Conservation (phyloP, 495 filamentous ascomycete genomes). For the Neurospora tetrasperma region DNA sequence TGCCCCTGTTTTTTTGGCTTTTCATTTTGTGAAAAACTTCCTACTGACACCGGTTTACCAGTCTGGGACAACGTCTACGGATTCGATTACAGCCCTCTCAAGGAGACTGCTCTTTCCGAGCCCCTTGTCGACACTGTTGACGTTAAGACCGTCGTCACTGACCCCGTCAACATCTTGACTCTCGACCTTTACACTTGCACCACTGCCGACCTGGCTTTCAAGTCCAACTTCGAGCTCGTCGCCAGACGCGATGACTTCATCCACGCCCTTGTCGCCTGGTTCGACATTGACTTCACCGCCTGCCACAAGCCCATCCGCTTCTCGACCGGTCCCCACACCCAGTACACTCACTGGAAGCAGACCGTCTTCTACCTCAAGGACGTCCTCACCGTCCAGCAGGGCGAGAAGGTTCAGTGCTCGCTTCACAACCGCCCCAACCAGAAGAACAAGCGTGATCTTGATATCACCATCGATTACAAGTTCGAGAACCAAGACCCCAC, state of each 20-base stretch:
- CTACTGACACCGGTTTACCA: constrained; percentile 23
- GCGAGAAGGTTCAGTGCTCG: constrained; percentile 59
- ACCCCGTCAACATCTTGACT: constrained; percentile 54
- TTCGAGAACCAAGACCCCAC: constrained; percentile 63
- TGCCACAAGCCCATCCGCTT: constrained; percentile 83
- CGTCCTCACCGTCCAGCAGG: constrained; percentile 71
- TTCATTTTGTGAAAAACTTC: neutral
- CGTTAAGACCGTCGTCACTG: constrained; percentile 65
- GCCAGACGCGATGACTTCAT: constrained; percentile 79
- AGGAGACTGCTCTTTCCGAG: constrained; percentile 59
- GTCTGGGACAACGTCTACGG: constrained; percentile 81
- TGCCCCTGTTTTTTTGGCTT: neutral
- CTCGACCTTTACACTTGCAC: constrained; percentile 64
- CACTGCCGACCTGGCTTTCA: constrained; percentile 55
- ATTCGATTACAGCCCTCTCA: constrained; percentile 64
- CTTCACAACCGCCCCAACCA: constrained; percentile 80
- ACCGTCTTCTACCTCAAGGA: constrained; percentile 85
- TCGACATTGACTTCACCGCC: constrained; percentile 95
- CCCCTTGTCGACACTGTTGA: constrained; percentile 64
- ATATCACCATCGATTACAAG: constrained; percentile 78
- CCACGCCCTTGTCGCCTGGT: constrained; percentile 94
- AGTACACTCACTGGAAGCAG: constrained; percentile 94
- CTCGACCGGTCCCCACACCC: constrained; percentile 79
- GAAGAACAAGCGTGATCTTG: constrained; percentile 88
- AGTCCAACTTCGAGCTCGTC: constrained; percentile 52